Evolutionary conservation across 1,284 basidiomycete genomes (phyloP).

Genomic region (Rhodotorula sp.): DNA sequence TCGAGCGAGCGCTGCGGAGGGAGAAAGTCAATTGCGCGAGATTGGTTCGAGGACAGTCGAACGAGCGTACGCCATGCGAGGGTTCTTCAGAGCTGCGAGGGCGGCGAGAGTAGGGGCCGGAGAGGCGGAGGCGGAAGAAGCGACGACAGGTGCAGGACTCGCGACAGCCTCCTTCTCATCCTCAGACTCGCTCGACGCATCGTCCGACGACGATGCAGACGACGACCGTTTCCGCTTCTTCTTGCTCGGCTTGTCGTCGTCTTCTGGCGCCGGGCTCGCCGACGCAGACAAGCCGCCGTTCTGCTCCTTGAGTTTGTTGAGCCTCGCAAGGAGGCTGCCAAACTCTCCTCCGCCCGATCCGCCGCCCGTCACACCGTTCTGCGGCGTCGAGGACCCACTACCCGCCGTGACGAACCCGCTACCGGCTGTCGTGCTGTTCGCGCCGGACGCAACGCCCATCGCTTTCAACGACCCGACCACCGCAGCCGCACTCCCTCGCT

Average conservation of each 20-base stretch:
- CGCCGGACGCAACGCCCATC: conserved; percentile 28
- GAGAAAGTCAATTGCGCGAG: background rate
- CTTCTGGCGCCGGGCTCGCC: conserved; percentile 18
- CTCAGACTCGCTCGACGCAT: conserved; percentile 3
- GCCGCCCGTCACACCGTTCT: conserved; percentile 10
- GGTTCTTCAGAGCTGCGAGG: conserved; percentile 33
- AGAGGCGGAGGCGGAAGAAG: conserved; percentile 4
- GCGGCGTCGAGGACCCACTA: conserved; percentile 7
- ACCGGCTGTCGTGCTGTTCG: conserved; percentile 16
- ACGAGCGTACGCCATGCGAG: conserved; percentile 41
- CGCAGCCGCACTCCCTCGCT: conserved; percentile 23
- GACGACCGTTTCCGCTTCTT: conserved; percentile 37
- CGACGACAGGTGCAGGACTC: background rate
- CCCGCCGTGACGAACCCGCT: conserved; percentile 10
- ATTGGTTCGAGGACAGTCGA: background rate
- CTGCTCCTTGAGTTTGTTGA: conserved; percentile 36
- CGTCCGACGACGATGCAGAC: background rate
- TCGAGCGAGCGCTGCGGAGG: conserved; percentile 33
- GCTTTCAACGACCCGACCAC: conserved; percentile 31
- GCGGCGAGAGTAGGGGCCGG: conserved; percentile 11
- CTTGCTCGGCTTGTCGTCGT: conserved; percentile 12
- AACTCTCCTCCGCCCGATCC: conserved; percentile 35
- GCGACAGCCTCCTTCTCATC: background rate
- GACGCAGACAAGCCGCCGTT: conserved; percentile 19
- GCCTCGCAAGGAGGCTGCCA: conserved; percentile 35